Evolutionary conservation across 192 early-diverging fungal genomes (phyloP), one percentile per base, ranked within the genome.

Genomic region (Helicostylum pulchrum): DNA sequence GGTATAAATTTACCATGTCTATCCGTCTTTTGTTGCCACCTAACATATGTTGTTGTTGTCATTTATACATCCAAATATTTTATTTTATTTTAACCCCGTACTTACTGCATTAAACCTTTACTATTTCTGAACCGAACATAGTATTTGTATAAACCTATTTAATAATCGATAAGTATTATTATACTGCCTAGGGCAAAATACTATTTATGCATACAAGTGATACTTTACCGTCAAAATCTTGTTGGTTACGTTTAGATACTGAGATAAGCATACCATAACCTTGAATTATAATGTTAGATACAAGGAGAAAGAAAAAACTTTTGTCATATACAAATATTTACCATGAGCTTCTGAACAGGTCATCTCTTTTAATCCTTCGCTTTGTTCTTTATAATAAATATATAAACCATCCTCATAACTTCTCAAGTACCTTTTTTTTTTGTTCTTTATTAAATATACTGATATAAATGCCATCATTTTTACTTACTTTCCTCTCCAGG

Each of bases 251-350:
- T 72, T 77, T 83, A 36, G 78, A 57, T 5, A 80, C 78, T 14
- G 81, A 80, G 23, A 78, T 75, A 36, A 83, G 48, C 81, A 83
- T 80, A 36, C 81, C 81, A 71, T 83, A 83, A 36, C 81, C 81
- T 67, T 70, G 42, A 7, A 34, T 31, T 2, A 19, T 11, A 53
- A 26, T 39, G 36, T 39, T 10, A 39, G 4, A 39, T 26, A 26
- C 34, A 36, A 36, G 34, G 30, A 7, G 6, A 43, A 23, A 45
- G 15, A 58, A 14, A 59, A 44, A 48, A 57, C 15, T 36, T 20
- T 39, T 57, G 36, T 11, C 14, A 6, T 9, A 30, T 56, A 26
- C 3, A 17, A 21, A n/a, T n/a, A n/a, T 34, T 57, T 49, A 68
- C 73, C 68, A 46, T 77, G 77, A 64, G 78, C 81, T 77, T 83